Evolutionary conservation across 768 basidiomycete species (phyloP).

Genomic region (Suillus lakei): DNA sequence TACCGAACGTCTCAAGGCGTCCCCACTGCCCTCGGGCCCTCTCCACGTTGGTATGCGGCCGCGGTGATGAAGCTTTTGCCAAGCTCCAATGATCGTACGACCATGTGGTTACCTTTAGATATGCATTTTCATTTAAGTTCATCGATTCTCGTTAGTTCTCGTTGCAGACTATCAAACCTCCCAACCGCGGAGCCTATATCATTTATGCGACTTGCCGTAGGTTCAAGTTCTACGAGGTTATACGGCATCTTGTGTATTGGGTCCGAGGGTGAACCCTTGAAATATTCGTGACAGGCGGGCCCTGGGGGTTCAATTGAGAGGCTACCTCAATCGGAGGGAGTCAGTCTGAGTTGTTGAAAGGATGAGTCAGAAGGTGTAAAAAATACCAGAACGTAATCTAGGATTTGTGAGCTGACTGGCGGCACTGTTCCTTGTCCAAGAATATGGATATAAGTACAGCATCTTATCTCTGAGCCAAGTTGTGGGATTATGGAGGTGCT

Average conservation of each 20-base stretch:
- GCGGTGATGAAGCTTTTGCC: background rate
- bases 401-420: background rate
- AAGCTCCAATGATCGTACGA: background rate
- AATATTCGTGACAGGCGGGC: background rate
- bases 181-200: constrained; percentile 1
- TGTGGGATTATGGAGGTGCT: background rate
- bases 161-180: background rate
- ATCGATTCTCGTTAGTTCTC: background rate
- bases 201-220: constrained; percentile 4
- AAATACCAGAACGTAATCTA: background rate
- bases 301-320: background rate
- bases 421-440: background rate
- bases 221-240: background rate
- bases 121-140: background rate
- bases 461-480: constrained; percentile 1
- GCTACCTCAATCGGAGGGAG: background rate
- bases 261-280: constrained; percentile 4
- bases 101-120: constrained; percentile 1
- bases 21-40: background rate
- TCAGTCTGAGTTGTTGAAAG: background rate
- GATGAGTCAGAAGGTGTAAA: background rate
- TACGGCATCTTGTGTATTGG: background rate
- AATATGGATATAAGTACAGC: background rate
- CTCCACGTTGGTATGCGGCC: background rate
- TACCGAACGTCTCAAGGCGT: background rate